A percentile compares a stretch with the other conserved stretches of the same genome.
Evolutionary conservation across 441 rosid species (phyloP).

Genomic region (Aquilaria agallochum): DNA sequence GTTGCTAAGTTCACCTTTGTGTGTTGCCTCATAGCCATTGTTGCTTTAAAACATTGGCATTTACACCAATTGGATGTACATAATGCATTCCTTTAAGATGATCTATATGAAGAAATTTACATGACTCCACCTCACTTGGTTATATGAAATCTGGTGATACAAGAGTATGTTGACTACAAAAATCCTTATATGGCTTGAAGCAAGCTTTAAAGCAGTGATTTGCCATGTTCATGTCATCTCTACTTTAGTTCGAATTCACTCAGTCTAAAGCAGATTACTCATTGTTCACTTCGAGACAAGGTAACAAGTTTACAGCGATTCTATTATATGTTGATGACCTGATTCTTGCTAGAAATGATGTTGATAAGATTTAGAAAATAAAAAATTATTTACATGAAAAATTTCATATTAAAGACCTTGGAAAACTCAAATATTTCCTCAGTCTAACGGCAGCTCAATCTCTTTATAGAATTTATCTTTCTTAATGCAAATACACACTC

Average conservation of each 20-base stretch:
- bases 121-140: too few relatives aligned
- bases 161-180: neutral
- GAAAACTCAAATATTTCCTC: neutral
- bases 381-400: neutral
- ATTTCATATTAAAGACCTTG: neutral
- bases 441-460: neutral
- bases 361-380: neutral
- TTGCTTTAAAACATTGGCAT: neutral
- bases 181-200: conserved; percentile 7
- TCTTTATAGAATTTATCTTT: too few relatives aligned
- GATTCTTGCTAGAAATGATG: too few relatives aligned
- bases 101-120: too few relatives aligned
- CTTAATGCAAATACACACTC: neutral
- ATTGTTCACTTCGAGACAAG: neutral
- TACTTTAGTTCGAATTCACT: neutral
- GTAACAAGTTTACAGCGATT: neutral
- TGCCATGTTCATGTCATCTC: neutral
- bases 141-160: too few relatives aligned
- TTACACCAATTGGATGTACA: conserved; percentile 11
- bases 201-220: too few relatives aligned
- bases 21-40: neutral
- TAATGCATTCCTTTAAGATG: neutral
- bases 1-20: conserved; percentile 6
- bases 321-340: conserved; percentile 15
- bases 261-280: neutral